Evolutionary conservation across 169 alveolate species (phyloP), one percentile per base, ranked within the genome.

Genomic region (Plasmodium knowlesi): DNA sequence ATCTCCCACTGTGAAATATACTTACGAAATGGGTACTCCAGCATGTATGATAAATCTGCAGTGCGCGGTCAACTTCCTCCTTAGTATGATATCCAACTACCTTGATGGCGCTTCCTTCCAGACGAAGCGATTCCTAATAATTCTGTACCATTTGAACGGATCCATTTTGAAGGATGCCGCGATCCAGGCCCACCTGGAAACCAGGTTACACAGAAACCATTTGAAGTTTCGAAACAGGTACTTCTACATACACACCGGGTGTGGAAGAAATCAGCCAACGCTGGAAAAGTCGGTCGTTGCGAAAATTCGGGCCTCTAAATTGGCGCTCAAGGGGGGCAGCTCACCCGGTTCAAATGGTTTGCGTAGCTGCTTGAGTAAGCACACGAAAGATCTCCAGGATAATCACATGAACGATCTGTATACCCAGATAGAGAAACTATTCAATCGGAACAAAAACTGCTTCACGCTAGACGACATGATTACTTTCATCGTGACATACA

Each of bases 191-290:
- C 93, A 86, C 19, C 22, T 86, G 14, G 93, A 86, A 43, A 50
- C 93, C 1, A 53, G n/a, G 19, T 10, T 86, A 37, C n/a, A 86
- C 6, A 61, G 30, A 34, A 54, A 76, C 0, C 57, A 54, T 19
- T 9, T 6, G 2, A 86, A 19, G 0, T 86, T 74, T 76, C 37
- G 39, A 10, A 86, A 76, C 30, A 86, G 50, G 28, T 54, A 50
- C 67, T 86, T 86, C 34, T 86, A 86, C 30, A 37, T 54, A 67
- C 70, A 30, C 46, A 76, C 61, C 8, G 93, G 86, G 9, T 32
- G 39, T 0, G n/a, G 30, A 32, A 73, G 37, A 32, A 71, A 43
- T 16, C n/a, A 53, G 34, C 39, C 32, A 0, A 10, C 76, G 1
- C 8, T 86, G 30, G 43, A 76, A 22, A 46, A 81, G 86, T 81